Evolutionary conservation across 2,329 filamentous ascomycete species (phyloP).

Genomic region (Colletotrichum sp.): DNA sequence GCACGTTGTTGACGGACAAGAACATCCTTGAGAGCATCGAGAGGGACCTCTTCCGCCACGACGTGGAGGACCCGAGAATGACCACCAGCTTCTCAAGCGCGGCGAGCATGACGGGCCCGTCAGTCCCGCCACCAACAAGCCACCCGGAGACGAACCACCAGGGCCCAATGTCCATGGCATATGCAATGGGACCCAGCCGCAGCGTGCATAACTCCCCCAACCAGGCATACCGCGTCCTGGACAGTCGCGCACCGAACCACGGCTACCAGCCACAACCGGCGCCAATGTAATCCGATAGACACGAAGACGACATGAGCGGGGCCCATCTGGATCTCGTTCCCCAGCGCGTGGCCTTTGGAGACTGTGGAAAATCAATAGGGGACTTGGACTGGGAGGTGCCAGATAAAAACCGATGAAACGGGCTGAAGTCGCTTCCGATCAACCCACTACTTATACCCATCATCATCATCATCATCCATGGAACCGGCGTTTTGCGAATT

Average conservation of each 20-base stretch:
- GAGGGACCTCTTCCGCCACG: conserved; percentile 44
- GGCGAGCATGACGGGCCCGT: neutral
- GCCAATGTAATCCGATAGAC: neutral
- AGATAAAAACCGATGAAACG: neutral
- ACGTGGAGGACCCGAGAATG: conserved; percentile 25
- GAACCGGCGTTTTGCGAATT: conserved; percentile 18
- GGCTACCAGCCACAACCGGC: neutral
- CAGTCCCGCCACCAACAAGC: neutral
- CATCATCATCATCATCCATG: neutral
- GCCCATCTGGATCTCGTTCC: neutral
- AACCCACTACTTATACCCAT: neutral
- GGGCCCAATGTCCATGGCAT: conserved; percentile 11
- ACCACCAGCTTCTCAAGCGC: conserved; percentile 46
- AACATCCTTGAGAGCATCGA: conserved; percentile 70
- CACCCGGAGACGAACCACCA: neutral
- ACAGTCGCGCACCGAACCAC: neutral
- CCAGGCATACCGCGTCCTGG: conserved; percentile 4
- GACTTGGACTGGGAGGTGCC: neutral
- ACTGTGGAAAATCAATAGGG: neutral
- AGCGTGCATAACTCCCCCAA: conserved; percentile 12
- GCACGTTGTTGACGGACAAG: conserved; percentile 76
- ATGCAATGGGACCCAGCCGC: conserved; percentile 3
- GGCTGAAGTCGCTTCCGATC: neutral
- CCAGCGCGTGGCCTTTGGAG: neutral
- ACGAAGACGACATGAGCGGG: neutral